Evolutionary conservation across 2,329 filamentous ascomycete species (phyloP).

Genomic region (Phoma herbarum): DNA sequence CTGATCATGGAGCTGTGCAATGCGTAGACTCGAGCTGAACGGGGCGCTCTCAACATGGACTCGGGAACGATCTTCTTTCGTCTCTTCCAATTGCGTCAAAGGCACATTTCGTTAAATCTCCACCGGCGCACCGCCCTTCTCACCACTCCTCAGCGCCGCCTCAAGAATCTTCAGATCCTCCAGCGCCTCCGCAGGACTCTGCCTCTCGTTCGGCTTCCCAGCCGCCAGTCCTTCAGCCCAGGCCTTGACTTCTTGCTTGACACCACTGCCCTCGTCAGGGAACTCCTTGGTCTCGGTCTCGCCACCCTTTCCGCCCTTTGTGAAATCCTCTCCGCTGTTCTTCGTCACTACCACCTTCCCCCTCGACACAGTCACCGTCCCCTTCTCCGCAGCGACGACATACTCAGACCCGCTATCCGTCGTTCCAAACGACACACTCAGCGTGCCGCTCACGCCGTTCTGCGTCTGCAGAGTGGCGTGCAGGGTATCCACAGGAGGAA

Average conservation of each 20-base stretch:
- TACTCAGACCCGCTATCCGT: conserved; percentile 64
- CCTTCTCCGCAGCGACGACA: conserved; percentile 66
- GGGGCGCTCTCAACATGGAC: too few species aligned
- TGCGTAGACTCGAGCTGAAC: too few species aligned
- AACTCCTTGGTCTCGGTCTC: conserved; percentile 55
- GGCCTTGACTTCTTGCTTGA: conserved; percentile 67
- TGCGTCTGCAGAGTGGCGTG: conserved; percentile 65
- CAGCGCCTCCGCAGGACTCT: conserved; percentile 66
- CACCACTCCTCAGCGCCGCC: conserved; percentile 53
- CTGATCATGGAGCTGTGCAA: too few species aligned
- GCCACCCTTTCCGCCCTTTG: conserved; percentile 13
- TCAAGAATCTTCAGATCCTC: conserved; percentile 67
- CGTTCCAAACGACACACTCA: conserved; percentile 67
- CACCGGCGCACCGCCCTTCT: conserved; percentile 48
- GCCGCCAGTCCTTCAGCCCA: conserved; percentile 65
- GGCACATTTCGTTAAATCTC: conserved; percentile 14
- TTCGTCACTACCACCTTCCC: conserved; percentile 51
- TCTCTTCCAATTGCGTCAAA: too few species aligned
- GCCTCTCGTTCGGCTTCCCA: conserved; percentile 60
- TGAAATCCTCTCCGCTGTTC: conserved; percentile 1
- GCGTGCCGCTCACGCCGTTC: conserved; percentile 65
- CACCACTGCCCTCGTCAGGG: conserved; percentile 60
- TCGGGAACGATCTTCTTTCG: too few species aligned
- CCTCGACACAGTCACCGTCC: conserved; percentile 61
- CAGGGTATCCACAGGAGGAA: conserved; percentile 73